phyloP scores from a whole-genome alignment of 805 yeast species.

The Isabelozyma rhagii region DNA sequence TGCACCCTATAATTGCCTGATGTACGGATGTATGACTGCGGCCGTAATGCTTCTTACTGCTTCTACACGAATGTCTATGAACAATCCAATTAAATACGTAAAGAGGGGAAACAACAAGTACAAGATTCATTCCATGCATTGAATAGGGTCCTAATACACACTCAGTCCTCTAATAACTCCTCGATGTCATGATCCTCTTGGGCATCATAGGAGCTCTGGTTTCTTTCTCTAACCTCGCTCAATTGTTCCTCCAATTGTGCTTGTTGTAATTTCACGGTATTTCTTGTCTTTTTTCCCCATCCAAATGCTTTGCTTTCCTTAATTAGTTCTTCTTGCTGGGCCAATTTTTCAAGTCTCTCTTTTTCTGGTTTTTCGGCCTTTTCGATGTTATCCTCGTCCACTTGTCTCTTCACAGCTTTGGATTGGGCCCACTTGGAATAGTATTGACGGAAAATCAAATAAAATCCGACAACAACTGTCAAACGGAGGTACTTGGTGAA shows the following conservation, averaged over 20 bases:
- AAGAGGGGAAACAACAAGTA: background rate
- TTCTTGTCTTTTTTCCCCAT: conserved; percentile 77
- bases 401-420: conserved; percentile 46
- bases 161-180: conserved; percentile 59
- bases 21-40: no score
- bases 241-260: conserved; percentile 48
- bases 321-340: conserved; percentile 23
- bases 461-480: conserved; percentile 58
- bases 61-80: no score
- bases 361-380: conserved; percentile 34
- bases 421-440: conserved; percentile 55
- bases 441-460: conserved; percentile 54
- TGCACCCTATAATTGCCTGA: no score
- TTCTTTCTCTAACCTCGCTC: conserved; percentile 35
- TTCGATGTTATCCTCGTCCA: conserved; percentile 45
- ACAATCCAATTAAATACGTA: no score
- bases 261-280: conserved; percentile 53
- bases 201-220: conserved; percentile 44
- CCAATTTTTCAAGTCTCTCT: conserved; percentile 34
- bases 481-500: conserved; percentile 46
- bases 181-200: conserved; percentile 66
- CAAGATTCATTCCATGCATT: background rate
- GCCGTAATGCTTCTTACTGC: no score
- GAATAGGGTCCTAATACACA: background rate
- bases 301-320: conserved; percentile 56